These are phyloP conservation scores for Brettanomyces anomalus DNA, from an alignment of 805 yeast species.

Conservation along the genomic window DNA sequence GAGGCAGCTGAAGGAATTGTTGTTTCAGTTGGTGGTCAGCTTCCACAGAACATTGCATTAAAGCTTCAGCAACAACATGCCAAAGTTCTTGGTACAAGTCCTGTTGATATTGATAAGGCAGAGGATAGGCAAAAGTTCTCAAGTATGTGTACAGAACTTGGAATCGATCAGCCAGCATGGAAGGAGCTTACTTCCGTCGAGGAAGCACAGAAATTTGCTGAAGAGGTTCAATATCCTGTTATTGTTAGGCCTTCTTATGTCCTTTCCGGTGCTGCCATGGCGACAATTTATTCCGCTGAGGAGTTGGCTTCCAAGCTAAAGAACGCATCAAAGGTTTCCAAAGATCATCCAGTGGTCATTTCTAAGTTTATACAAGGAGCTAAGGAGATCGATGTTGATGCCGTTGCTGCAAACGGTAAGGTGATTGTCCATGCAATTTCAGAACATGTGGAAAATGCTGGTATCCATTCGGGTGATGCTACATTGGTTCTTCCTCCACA, in stretches of 20 bases:
- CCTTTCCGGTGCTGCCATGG: slow-evolving; percentile 97
- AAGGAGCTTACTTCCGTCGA: slow-evolving; percentile 81
- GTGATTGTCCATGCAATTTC: slow-evolving; percentile 92
- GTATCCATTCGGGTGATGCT: slow-evolving; percentile 98
- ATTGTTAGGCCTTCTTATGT: slow-evolving; percentile 97
- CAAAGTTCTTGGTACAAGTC: slow-evolving; percentile 86
- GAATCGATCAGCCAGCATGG: slow-evolving; percentile 97
- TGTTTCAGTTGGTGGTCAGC: slow-evolving; percentile 96
- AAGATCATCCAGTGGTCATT: slow-evolving; percentile 96
- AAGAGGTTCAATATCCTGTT: slow-evolving; percentile 86
- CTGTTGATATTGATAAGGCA: slow-evolving; percentile 91
- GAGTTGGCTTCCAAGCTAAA: slow-evolving; percentile 79
- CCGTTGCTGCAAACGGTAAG: slow-evolving; percentile 83
- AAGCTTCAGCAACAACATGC: slow-evolving; percentile 74
- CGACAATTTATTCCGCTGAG: slow-evolving; percentile 69
- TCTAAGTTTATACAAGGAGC: slow-evolving; percentile 95
- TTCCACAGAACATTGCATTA: slow-evolving; percentile 95
- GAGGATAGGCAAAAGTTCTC: slow-evolving; percentile 98
- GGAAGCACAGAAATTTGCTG: slow-evolving; percentile 82
- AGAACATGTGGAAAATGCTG: slow-evolving; percentile 97
- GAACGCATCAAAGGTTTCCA: slow-evolving; percentile 85
- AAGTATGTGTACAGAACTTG: slow-evolving; percentile 83
- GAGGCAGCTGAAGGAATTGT: slow-evolving; percentile 87
- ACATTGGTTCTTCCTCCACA: slow-evolving; percentile 92
- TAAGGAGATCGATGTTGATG: slow-evolving; percentile 94